These are phyloP conservation scores for Turnera subulata DNA, from an alignment of 345 rosid species.

Conservation along the genomic window DNA sequence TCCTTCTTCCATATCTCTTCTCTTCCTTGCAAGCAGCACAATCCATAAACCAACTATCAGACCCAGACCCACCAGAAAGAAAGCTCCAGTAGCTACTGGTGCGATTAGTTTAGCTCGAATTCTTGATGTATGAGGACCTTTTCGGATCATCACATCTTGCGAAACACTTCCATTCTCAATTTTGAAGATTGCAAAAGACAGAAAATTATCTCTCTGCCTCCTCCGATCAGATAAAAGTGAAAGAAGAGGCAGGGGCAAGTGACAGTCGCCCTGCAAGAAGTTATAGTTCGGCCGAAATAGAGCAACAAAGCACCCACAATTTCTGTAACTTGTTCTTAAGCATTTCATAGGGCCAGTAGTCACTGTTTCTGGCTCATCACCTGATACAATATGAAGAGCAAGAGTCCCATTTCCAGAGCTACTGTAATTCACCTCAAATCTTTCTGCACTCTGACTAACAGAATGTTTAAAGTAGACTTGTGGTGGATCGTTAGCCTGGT, in stretches of 20 bases:
- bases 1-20: background rate
- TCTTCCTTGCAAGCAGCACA: background rate
- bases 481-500: conserved; percentile 1
- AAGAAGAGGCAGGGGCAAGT: background rate
- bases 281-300: background rate
- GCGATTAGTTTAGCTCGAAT: background rate
- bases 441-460: too few species aligned
- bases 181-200: too few species aligned
- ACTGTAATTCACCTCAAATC: too few species aligned
- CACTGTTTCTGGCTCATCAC: too few species aligned
- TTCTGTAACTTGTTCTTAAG: background rate
- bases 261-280: background rate
- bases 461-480: too few species aligned
- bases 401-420: too few species aligned
- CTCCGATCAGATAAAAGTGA: background rate
- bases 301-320: conserved; percentile 3
- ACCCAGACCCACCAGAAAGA: background rate
- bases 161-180: background rate
- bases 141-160: background rate
- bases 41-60: background rate
- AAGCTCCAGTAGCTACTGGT: background rate
- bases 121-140: background rate
- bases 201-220: too few species aligned
- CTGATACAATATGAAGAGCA: too few species aligned
- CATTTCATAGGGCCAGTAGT: too few species aligned